Base-by-base conservation (phyloP, 2,329 filamentous ascomycete genomes). In the Incumbomyces lentus region DNA sequence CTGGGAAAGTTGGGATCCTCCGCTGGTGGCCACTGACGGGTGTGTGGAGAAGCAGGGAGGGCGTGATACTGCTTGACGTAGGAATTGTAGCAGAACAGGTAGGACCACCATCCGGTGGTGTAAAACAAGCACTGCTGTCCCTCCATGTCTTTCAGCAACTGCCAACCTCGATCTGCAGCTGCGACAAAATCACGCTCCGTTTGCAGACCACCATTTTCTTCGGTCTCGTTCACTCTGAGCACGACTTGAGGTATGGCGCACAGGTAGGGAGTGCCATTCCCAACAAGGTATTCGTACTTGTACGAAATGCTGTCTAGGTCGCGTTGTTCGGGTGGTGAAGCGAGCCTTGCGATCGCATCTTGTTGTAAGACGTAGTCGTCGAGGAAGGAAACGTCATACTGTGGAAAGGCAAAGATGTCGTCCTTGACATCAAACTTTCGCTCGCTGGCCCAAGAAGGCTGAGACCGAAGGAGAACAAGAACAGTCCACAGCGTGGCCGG, bases 1-100 rank as follows among this genome's bases (percentile, higher is more conserved):
- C 86, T 84, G 41, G 81, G 77, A 2, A 84, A 85, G 8, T 75
- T 74, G 0, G 81, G 81, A 57, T 95, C 89, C 57, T 86, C 82
- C 38, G 82, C 74, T 0, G 89, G 89, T 18, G 86, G 82, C 54
- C 78, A 81, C 22, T 71, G 65, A 1, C 78, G 76, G 2, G 81
- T 81, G 49, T 81, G 79, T 7, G 40, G 16, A 37, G 78, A 74
- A 2, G 79, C 79, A 1, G 86, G 77, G 49, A 90, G 68, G 37
- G 87, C 86, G 63, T 95, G 89, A 65, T 93, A 95, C 65, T 95
- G 89, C 59, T 86, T 84, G 51, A 95, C 82, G 52, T 90, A 80
- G 51, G 82, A 76, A 60, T 86, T 86, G 67, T 94, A 92, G 71
- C 89, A 95, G 64, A 95, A 95, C 57, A 82, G 84, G 66, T 95